A percentile compares a stretch with the other conserved stretches of the same genome.
Evolutionary conservation across 176 grass and related monocot species (phyloP).

Genomic region (Rhynchospora pubera): DNA sequence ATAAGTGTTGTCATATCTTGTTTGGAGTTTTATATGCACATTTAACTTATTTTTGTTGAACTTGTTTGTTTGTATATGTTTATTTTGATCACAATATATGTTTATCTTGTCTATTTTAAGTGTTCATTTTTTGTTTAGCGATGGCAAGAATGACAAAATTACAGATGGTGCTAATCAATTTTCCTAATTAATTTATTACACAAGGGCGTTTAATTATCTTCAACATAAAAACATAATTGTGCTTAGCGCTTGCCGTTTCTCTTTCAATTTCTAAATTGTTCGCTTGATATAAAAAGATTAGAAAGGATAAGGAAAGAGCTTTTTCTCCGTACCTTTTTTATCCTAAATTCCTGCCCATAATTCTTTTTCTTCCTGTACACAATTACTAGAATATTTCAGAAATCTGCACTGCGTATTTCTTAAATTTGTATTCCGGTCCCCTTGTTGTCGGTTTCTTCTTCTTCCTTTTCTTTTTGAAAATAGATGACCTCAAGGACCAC

Average conservation of each 20-base stretch:
- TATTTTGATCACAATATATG: no score
- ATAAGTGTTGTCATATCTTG: no score
- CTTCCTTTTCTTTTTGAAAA: background rate
- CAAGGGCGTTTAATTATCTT: background rate
- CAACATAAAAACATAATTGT: background rate
- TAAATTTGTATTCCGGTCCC: background rate
- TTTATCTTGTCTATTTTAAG: no score
- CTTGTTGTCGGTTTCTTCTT: background rate
- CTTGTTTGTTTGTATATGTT: no score
- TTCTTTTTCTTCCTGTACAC: background rate
- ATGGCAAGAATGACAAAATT: no score
- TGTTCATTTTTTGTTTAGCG: no score
- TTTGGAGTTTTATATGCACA: no score
- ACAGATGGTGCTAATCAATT: no score
- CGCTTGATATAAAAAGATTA: background rate
- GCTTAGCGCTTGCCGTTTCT: background rate
- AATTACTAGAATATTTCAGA: background rate
- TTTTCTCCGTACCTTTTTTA: background rate
- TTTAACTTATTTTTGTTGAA: no score
- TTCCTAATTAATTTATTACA: no score
- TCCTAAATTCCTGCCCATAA: background rate
- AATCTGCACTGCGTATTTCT: background rate
- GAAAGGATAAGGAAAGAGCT: background rate
- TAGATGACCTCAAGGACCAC: background rate
- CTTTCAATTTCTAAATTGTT: background rate